phyloP scores from a whole-genome alignment of 306 rosid genomes.

The Acacia acuminata region DNA sequence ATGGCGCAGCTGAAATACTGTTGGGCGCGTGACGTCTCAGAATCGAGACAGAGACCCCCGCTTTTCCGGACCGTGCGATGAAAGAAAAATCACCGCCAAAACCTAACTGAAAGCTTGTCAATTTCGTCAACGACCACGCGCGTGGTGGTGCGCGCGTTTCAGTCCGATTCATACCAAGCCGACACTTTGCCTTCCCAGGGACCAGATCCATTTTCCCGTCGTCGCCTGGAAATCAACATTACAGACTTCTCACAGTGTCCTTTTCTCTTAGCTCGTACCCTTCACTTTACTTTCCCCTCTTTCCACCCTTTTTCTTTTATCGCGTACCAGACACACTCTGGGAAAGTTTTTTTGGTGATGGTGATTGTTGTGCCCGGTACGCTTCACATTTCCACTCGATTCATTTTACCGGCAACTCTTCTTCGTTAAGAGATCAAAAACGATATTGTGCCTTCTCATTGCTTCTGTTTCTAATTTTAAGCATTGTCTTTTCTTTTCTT shows the following conservation, averaged over 20 bases:
- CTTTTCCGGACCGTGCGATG: constrained; percentile 40
- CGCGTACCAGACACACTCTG: constrained; percentile 31
- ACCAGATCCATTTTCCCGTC: neutral
- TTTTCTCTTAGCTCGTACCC: constrained; percentile 5
- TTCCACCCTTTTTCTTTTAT: constrained; percentile 26
- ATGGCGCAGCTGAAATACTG: neutral
- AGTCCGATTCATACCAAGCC: neutral
- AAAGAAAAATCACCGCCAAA: constrained; percentile 35
- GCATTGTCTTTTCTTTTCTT: neutral
- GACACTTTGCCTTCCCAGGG: constrained; percentile 24
- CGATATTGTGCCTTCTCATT: neutral
- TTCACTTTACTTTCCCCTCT: constrained; percentile 35
- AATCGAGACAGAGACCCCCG: constrained; percentile 12
- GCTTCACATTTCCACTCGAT: neutral
- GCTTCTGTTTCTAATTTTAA: neutral
- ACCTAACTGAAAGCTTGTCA: neutral
- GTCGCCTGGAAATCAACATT: neutral
- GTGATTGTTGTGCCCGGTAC: neutral
- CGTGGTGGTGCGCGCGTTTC: neutral
- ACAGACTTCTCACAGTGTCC: neutral
- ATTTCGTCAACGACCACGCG: constrained; percentile 33
- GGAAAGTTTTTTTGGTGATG: neutral
- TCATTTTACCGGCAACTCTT: constrained; percentile 1
- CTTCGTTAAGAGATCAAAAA: constrained; percentile 32
- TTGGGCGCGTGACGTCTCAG: constrained; percentile 9